These are phyloP conservation scores for Linnemannia elongata DNA, from an alignment of 192 early-diverging fungal genomes.

Conservation along the genomic window DNA sequence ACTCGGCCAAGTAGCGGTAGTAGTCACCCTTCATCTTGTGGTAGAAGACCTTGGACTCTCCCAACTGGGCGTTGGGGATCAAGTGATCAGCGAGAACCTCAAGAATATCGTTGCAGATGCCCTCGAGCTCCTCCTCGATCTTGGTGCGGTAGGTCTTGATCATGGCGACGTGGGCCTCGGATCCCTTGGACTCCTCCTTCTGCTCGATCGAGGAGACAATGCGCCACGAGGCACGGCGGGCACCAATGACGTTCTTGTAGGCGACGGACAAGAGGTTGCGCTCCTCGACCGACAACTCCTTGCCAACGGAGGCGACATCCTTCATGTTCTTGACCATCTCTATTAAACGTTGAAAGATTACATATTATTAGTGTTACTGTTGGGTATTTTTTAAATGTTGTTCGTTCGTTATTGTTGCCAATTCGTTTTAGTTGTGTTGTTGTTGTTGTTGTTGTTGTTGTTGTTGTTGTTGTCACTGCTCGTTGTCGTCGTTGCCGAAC, in stretches of 20 bases:
- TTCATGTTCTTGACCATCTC: slow-evolving; percentile 89
- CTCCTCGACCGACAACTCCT: slow-evolving; percentile 97
- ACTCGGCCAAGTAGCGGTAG: slow-evolving; percentile 99
- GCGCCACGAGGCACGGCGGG: slow-evolving; percentile 98
- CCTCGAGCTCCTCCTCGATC: slow-evolving; percentile 95
- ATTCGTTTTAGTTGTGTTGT: not conserved
- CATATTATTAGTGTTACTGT: not conserved
- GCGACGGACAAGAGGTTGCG: slow-evolving; percentile 98
- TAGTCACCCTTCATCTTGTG: slow-evolving; percentile 99
- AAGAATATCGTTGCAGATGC: slow-evolving; percentile 97
- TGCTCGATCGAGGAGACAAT: slow-evolving; percentile 99
- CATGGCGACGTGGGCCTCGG: slow-evolving; percentile 89
- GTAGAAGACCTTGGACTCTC: slow-evolving; percentile 99
- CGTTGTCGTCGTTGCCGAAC: not conserved
- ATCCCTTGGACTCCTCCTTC: slow-evolving; percentile 98
- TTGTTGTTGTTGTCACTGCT: not conserved
- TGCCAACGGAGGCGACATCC: slow-evolving; percentile 69
- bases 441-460: not conserved
- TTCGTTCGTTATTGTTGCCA: not conserved
- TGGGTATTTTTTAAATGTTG: not conserved
- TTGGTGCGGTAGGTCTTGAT: slow-evolving; percentile 95
- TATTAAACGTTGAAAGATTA: slow-evolving; percentile 19
- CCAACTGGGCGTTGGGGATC: slow-evolving; percentile 91
- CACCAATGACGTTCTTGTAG: slow-evolving; percentile 99
- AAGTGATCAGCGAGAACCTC: slow-evolving; percentile 90